These are phyloP conservation scores for Tetrapisispora taiwanensis DNA, from an alignment of 805 yeast species.

Conservation along the genomic window DNA sequence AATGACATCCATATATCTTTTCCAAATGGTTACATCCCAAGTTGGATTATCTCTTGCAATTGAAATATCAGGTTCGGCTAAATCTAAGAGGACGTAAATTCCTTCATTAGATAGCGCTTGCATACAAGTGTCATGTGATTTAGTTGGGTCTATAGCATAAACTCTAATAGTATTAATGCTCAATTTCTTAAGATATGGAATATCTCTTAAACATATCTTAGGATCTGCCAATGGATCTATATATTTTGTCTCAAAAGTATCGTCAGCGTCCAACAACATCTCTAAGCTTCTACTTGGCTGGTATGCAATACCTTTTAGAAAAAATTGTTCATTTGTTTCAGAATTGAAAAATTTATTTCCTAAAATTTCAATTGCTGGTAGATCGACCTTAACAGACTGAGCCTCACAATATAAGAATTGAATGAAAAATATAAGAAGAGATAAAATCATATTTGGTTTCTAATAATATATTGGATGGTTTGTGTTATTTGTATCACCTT, in stretches of 20 bases:
- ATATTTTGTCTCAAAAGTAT: conserved; percentile 22
- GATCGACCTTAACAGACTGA: not conserved
- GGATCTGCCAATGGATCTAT: conserved; percentile 74
- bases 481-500: no score
- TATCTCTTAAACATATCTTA: conserved; percentile 64
- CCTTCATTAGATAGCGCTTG: conserved; percentile 67
- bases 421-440: no score
- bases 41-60: conserved; percentile 67
- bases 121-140: conserved; percentile 74
- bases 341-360: conserved; percentile 74
- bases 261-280: conserved; percentile 23
- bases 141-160: conserved; percentile 68
- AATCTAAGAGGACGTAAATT: conserved; percentile 82
- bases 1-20: conserved; percentile 72
- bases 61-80: conserved; percentile 75
- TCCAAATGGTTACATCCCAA: conserved; percentile 64
- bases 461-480: no score
- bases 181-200: conserved; percentile 61
- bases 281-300: conserved; percentile 47
- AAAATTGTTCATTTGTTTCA: conserved; percentile 70
- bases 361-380: conserved; percentile 42
- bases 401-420: not conserved
- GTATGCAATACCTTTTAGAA: conserved; percentile 79
- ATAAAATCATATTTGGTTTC: not conserved
- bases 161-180: conserved; percentile 76